phyloP scores from a whole-genome alignment of 805 yeast species.

The Yarrowia sp. region DNA sequence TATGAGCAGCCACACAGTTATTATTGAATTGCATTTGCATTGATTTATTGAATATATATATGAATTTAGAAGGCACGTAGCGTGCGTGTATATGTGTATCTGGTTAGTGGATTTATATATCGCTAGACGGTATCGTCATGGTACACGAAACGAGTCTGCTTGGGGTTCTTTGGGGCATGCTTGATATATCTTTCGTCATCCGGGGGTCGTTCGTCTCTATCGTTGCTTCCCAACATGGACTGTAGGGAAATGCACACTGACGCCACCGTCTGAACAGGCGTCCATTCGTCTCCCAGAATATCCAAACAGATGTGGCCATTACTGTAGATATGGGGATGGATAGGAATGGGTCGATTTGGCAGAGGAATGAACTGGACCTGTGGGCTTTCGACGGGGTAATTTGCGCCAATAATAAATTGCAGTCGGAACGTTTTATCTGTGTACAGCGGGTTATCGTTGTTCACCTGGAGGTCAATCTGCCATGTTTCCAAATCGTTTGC shows the following conservation, averaged over 20 bases:
- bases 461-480: slow-evolving; percentile 53
- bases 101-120: neutral
- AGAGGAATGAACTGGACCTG: slow-evolving; percentile 58
- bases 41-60: slow-evolving; percentile 18
- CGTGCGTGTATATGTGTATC: neutral
- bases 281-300: slow-evolving; percentile 69
- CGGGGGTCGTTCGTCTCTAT: slow-evolving; percentile 58
- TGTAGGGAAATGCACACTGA: slow-evolving; percentile 61
- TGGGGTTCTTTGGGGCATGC: slow-evolving; percentile 66
- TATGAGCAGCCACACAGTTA: too few relatives aligned
- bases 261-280: slow-evolving; percentile 61
- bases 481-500: slow-evolving; percentile 51
- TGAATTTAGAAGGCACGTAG: neutral
- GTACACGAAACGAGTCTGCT: slow-evolving; percentile 56
- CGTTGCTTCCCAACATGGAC: slow-evolving; percentile 65
- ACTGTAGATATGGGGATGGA: slow-evolving; percentile 77
- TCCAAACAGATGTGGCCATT: slow-evolving; percentile 81
- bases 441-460: slow-evolving; percentile 53
- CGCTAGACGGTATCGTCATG: slow-evolving; percentile 61
- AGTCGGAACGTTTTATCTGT: slow-evolving; percentile 53
- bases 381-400: slow-evolving; percentile 68
- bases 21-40: slow-evolving; percentile 16
- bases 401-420: slow-evolving; percentile 53
- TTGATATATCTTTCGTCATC: slow-evolving; percentile 60
- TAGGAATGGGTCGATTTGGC: slow-evolving; percentile 55